Percentiles rank a stretch among this genome's conserved stretches.
phyloP scores from a whole-genome alignment of 306 rosid genomes.

The Hylodesmum podocarpum region DNA sequence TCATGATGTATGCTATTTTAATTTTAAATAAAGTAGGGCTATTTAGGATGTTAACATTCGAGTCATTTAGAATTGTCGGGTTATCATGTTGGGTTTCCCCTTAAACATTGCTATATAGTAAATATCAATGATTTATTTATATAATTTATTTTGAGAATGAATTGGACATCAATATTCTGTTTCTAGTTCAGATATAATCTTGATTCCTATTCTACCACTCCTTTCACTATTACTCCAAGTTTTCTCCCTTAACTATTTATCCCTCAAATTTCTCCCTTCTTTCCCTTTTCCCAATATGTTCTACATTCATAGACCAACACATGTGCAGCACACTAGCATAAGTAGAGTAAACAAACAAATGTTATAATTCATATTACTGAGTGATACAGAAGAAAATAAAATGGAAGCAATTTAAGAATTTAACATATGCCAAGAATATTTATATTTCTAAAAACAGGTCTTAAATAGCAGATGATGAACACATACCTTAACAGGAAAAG shows the following conservation, averaged over 20 bases:
- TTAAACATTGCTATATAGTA: neutral
- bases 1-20: too few relatives aligned
- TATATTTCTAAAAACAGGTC: slow-evolving; percentile 8
- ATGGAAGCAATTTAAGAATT: neutral
- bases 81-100: neutral
- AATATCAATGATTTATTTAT: neutral
- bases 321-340: neutral
- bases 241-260: neutral
- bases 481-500: slow-evolving; percentile 97
- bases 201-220: neutral
- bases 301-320: slow-evolving; percentile 3
- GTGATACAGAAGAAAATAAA: slow-evolving; percentile 20
- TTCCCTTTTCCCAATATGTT: neutral
- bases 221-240: neutral
- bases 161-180: neutral
- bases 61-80: neutral
- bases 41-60: neutral
- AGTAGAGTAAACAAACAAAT: slow-evolving; percentile 4
- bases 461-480: slow-evolving; percentile 23
- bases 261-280: neutral
- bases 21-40: neutral
- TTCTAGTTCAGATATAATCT: neutral
- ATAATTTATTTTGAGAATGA: neutral
- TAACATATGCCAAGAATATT: neutral
- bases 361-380: neutral